Evolutionary conservation across 257 asterid species (phyloP).

Genomic region (Salvia splendens): DNA sequence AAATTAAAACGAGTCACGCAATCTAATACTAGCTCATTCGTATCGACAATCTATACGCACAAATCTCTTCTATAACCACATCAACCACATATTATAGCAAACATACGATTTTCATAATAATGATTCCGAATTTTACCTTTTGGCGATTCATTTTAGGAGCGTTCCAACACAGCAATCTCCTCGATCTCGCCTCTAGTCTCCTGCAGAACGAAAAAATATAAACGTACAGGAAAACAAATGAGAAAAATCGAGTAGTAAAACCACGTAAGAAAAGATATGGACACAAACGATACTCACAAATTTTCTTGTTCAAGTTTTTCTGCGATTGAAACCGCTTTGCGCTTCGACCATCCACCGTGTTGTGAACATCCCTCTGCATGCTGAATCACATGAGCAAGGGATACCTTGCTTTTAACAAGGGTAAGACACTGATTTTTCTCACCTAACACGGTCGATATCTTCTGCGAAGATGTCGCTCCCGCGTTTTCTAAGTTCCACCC

Average conservation of each 20-base stretch:
- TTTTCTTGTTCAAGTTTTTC: conserved; percentile 97
- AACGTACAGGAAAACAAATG: neutral
- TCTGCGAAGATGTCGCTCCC: conserved; percentile 32
- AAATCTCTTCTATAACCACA: too few species aligned
- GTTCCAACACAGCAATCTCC: conserved; percentile 87
- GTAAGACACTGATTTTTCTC: conserved; percentile 67
- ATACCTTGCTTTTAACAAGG: conserved; percentile 79
- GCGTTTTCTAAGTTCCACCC: conserved; percentile 13
- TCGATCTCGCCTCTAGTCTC: conserved; percentile 83
- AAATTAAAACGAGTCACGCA: too few species aligned
- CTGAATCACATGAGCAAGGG: conserved; percentile 92
- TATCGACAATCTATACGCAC: too few species aligned
- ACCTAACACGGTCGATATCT: conserved; percentile 38
- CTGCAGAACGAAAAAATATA: conserved; percentile 41
- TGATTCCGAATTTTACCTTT: conserved; percentile 49
- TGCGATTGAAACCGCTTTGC: conserved; percentile 89
- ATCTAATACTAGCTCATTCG: too few species aligned
- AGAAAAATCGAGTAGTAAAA: neutral
- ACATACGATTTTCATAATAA: neutral
- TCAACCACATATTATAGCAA: too few species aligned
- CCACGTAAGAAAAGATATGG: too few species aligned
- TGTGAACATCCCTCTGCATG: conserved; percentile 50
- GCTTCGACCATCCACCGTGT: conserved; percentile 80
- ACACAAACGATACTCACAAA: conserved; percentile 56
- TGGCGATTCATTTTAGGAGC: conserved; percentile 58